Evolutionary conservation across 495 filamentous ascomycete genomes (phyloP).

Genomic region (Darksidea phi): DNA sequence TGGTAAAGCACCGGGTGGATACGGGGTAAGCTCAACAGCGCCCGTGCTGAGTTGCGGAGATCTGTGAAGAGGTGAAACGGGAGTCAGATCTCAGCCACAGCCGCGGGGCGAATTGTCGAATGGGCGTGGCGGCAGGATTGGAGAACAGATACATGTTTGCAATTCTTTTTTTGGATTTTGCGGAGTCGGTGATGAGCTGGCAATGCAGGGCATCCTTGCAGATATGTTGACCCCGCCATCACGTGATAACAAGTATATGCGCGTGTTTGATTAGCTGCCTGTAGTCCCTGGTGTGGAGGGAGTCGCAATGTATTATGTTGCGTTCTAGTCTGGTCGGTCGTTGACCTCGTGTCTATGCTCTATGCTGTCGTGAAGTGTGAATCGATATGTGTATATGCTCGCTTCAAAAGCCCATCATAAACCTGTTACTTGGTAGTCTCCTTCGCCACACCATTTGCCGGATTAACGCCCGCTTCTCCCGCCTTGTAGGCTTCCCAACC

Average conservation of each 20-base stretch:
- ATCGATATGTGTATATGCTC: background rate
- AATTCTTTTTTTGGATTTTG: background rate
- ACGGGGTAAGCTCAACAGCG: background rate
- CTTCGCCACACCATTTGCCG: background rate
- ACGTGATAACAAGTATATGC: background rate
- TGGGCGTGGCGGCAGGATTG: slow-evolving; percentile 30
- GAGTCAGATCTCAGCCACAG: slow-evolving; percentile 24
- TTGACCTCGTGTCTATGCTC: background rate
- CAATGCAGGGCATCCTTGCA: slow-evolving; percentile 21
- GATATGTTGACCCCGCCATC: background rate
- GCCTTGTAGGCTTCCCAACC: slow-evolving; percentile 43
- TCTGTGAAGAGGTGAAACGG: slow-evolving; percentile 2
- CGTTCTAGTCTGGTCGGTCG: background rate
- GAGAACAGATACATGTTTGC: slow-evolving; percentile 13
- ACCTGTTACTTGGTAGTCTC: background rate
- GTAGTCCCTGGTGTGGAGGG: too few species aligned
- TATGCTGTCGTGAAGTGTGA: background rate
- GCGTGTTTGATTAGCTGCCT: background rate
- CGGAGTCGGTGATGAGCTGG: slow-evolving; percentile 21
- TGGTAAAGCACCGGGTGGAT: background rate
- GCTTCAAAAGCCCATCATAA: background rate
- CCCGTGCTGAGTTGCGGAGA: slow-evolving; percentile 2
- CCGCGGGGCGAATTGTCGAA: slow-evolving; percentile 31
- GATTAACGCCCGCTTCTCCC: slow-evolving; percentile 37
- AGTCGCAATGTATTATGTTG: too few species aligned